Percentiles rank a stretch among this genome's conserved stretches.
phyloP scores from a whole-genome alignment of 2,329 filamentous ascomycete genomes.

The Penicillium sclerotiorum region DNA sequence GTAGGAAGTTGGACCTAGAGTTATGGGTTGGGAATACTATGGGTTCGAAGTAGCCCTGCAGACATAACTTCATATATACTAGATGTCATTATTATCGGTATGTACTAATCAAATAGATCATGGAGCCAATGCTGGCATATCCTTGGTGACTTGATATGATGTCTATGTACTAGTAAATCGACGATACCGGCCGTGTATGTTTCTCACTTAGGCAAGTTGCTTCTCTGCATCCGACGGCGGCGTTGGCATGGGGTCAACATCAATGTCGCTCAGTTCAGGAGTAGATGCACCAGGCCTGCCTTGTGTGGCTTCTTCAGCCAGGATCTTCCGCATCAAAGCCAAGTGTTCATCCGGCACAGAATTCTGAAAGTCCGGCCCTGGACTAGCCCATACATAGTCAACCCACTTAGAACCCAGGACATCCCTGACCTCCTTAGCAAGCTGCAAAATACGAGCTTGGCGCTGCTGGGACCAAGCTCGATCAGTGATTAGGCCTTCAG shows the following conservation, averaged over 20 bases:
- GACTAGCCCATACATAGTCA: slow-evolving; percentile 50
- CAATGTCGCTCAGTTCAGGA: not conserved
- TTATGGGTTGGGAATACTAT: no score
- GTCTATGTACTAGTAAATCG: no score
- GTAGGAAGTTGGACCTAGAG: no score
- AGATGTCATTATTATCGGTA: no score
- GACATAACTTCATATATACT: no score
- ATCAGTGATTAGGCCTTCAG: slow-evolving; percentile 40
- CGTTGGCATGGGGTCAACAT: slow-evolving; percentile 28
- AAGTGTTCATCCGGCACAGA: slow-evolving; percentile 32
- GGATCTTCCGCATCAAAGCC: slow-evolving; percentile 14
- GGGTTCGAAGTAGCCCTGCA: not conserved
- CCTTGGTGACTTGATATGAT: no score
- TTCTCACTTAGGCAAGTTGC: slow-evolving; percentile 25
- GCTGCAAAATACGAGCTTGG: slow-evolving; percentile 35
- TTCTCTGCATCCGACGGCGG: slow-evolving; percentile 36
- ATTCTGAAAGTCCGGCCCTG: slow-evolving; percentile 46
- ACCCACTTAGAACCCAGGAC: slow-evolving; percentile 46
- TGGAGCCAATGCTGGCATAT: no score
- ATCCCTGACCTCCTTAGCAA: slow-evolving; percentile 42
- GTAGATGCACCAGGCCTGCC: slow-evolving; percentile 2
- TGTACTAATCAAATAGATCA: no score
- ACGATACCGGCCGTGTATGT: no score
- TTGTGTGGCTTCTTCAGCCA: slow-evolving; percentile 11
- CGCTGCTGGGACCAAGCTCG: slow-evolving; percentile 43